Percentiles rank a stretch among this genome's conserved stretches.
phyloP scores from a whole-genome alignment of 2,329 filamentous ascomycete species.

The Leptographium procerum region DNA sequence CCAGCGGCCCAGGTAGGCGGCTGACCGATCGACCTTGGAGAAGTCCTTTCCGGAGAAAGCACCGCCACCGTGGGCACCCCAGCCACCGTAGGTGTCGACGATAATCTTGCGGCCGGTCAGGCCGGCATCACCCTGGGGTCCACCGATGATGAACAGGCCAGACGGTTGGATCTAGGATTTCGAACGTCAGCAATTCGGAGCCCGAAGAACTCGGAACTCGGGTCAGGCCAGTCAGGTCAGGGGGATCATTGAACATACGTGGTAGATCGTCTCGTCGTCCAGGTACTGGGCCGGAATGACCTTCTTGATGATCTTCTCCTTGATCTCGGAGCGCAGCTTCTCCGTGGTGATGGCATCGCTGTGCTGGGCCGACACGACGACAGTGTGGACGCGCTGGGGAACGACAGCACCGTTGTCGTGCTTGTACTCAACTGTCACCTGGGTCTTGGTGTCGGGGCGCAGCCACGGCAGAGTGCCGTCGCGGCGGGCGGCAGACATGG shows the following conservation, averaged over 20 bases:
- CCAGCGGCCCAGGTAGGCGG: constrained; percentile 95
- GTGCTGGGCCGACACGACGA: constrained; percentile 96
- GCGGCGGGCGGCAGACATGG: constrained; percentile 82
- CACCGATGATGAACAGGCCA: constrained; percentile 97
- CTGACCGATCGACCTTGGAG: constrained; percentile 99
- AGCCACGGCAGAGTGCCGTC: constrained; percentile 87
- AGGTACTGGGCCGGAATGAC: constrained; percentile 88
- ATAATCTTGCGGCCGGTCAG: constrained; percentile 99
- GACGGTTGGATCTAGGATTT: constrained; percentile 79
- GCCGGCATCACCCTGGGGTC: constrained; percentile 97
- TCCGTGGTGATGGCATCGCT: constrained; percentile 78
- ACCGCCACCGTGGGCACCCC: constrained; percentile 99
- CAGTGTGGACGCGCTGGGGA: constrained; percentile 85
- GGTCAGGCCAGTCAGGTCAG: not conserved
- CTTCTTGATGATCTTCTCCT: constrained; percentile 93
- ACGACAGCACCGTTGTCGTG: constrained; percentile 91
- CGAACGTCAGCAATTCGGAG: constrained; percentile 16
- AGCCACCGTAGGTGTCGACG: constrained; percentile 98
- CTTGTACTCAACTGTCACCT: constrained; percentile 98
- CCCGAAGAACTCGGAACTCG: too few relatives aligned
- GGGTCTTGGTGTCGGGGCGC: constrained; percentile 97
- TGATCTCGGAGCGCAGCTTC: constrained; percentile 85
- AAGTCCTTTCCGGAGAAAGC: constrained; percentile 99
- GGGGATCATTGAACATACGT: constrained; percentile 45
- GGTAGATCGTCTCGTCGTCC: constrained; percentile 88